Percentiles rank a stretch among this genome's conserved stretches.
phyloP scores from a whole-genome alignment of 768 basidiomycete species.

The Russula dissimulans region DNA sequence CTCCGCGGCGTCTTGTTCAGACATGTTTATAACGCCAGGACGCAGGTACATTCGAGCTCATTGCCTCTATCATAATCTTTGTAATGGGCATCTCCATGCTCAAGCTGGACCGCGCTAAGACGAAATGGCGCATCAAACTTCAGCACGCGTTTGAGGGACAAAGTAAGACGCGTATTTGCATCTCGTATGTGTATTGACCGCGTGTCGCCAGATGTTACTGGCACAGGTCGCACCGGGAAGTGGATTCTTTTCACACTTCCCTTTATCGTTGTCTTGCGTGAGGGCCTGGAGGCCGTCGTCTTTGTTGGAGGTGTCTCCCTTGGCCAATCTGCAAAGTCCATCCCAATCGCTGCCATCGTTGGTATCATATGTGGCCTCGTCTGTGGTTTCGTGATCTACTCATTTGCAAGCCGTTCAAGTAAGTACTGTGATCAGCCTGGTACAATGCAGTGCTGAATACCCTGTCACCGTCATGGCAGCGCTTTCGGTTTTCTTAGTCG shows the following conservation, averaged over 20 bases:
- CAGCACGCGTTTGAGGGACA: conserved; percentile 61
- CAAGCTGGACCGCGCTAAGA: conserved; percentile 86
- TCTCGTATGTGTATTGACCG: background rate
- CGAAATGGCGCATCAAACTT: conserved; percentile 93
- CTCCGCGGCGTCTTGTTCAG: background rate
- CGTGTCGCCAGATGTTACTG: conserved; percentile 33
- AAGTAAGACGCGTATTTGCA: conserved; percentile 29
- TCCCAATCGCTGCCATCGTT: conserved; percentile 84
- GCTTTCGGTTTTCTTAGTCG: conserved; percentile 77
- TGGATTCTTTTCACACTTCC: conserved; percentile 90
- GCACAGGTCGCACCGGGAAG: conserved; percentile 48
- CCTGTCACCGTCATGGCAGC: conserved; percentile 33
- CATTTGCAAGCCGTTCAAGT: conserved; percentile 69
- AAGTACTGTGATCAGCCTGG: conserved; percentile 21
- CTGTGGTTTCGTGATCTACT: conserved; percentile 70
- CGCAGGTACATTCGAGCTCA: conserved; percentile 56
- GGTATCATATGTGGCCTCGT: conserved; percentile 72
- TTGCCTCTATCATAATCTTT: conserved; percentile 77
- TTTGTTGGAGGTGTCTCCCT: conserved; percentile 93
- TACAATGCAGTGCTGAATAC: background rate
- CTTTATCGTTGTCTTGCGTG: conserved; percentile 84
- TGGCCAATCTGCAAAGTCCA: conserved; percentile 68
- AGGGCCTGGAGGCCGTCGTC: conserved; percentile 89
- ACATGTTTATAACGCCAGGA: background rate
- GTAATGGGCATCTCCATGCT: conserved; percentile 93